Evolutionary conservation across 192 early-diverging fungal genomes (phyloP).

Genomic region (Phycomyces nitens): DNA sequence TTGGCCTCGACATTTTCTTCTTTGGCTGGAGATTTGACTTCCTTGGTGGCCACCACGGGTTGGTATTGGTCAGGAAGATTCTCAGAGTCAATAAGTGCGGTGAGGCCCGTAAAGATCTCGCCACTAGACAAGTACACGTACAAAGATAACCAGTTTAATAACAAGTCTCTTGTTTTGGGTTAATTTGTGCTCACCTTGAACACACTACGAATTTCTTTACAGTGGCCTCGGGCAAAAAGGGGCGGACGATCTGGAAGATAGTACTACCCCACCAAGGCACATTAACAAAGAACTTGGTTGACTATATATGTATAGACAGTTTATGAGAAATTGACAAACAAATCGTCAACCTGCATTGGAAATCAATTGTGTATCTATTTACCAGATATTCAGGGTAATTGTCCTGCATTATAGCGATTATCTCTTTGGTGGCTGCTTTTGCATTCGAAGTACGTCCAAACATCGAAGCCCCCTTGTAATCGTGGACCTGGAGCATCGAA

Average conservation of each 20-base stretch:
- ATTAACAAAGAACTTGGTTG: slow-evolving; percentile 43
- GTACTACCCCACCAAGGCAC: slow-evolving; percentile 42
- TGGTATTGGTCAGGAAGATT: no score
- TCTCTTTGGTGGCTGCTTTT: slow-evolving; percentile 48
- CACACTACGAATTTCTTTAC: slow-evolving; percentile 60
- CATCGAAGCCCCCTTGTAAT: slow-evolving; percentile 50
- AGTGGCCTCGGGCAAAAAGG: slow-evolving; percentile 55
- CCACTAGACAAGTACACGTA: no score
- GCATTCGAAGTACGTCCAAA: slow-evolving; percentile 48
- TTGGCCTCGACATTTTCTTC: no score
- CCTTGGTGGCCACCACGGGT: no score
- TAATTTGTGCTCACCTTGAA: slow-evolving; percentile 31
- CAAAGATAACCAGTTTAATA: no score
- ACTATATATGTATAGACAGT: slow-evolving; percentile 26
- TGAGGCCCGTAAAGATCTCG: no score
- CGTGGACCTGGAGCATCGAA: slow-evolving; percentile 60
- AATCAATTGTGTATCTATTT: not conserved
- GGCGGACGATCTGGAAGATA: slow-evolving; percentile 53
- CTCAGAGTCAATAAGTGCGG: no score
- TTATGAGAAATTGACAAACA: not conserved
- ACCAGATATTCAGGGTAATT: slow-evolving; percentile 65
- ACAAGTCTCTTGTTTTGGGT: no score
- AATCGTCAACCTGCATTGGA: not conserved
- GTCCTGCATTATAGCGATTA: slow-evolving; percentile 54
- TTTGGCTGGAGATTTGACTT: no score